Percentiles rank a stretch among this genome's conserved stretches.
Evolutionary conservation across 192 early-diverging fungal genomes (phyloP).

Genomic region (Coemansia sp.): DNA sequence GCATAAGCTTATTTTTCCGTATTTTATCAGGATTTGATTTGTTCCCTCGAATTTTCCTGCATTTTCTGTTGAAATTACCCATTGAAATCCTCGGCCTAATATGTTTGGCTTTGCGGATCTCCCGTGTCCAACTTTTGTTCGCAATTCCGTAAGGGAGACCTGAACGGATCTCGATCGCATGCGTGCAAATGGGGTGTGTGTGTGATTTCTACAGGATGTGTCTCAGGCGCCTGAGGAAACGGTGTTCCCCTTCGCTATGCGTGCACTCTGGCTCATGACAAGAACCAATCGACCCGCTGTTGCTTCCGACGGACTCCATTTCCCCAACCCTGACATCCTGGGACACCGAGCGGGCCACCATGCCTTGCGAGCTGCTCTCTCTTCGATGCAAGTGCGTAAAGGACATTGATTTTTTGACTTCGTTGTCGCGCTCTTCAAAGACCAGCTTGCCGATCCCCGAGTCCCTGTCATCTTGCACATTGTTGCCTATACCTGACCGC

Average conservation of each 20-base stretch:
- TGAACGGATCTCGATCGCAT: neutral
- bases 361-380: neutral
- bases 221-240: neutral
- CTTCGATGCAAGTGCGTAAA: neutral
- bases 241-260: neutral
- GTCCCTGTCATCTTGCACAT: slow-evolving; percentile 13
- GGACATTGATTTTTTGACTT: neutral
- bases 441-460: slow-evolving; percentile 37
- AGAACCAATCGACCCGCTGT: neutral
- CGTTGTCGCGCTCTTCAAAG: slow-evolving; percentile 7
- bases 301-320: neutral
- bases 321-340: neutral
- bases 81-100: too few relatives aligned
- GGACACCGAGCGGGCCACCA: neutral
- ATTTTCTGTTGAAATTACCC: too few relatives aligned
- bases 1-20: too few relatives aligned
- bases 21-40: too few relatives aligned
- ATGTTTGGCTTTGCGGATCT: too few relatives aligned
- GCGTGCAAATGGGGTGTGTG: too few relatives aligned
- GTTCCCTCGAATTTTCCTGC: too few relatives aligned
- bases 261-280: neutral
- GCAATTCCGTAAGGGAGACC: too few relatives aligned
- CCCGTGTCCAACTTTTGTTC: too few relatives aligned
- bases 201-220: neutral
- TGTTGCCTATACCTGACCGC: slow-evolving; percentile 29